phyloP scores from a whole-genome alignment of 2,329 filamentous ascomycete genomes.

The Pyricularia sp. region DNA sequence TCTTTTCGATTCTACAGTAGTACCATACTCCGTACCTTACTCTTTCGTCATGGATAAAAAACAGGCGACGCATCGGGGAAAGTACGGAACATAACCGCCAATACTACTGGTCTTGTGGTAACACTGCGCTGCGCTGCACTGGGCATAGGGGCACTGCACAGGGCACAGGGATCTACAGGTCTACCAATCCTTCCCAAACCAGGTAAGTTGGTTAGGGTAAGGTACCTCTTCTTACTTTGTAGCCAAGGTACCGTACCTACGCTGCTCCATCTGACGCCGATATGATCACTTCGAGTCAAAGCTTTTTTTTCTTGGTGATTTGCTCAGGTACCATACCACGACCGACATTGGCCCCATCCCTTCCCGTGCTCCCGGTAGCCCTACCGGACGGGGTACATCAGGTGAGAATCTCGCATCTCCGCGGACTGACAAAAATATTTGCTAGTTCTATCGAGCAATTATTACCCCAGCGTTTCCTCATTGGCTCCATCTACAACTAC shows the following conservation, averaged over 20 bases:
- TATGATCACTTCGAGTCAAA: background rate
- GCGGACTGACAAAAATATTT: background rate
- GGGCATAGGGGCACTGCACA: too few relatives aligned
- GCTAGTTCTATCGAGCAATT: background rate
- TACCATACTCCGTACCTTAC: too few relatives aligned
- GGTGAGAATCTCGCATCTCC: conserved; percentile 3
- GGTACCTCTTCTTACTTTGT: too few relatives aligned
- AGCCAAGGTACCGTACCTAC: background rate
- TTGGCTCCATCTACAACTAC: background rate
- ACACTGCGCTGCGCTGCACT: too few relatives aligned
- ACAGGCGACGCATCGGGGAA: background rate
- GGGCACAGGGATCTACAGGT: background rate
- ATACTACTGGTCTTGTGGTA: background rate
- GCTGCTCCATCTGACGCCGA: background rate
- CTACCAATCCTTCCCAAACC: background rate
- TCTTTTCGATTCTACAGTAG: background rate
- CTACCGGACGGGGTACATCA: background rate
- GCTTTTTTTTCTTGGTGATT: background rate
- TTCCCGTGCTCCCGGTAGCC: background rate
- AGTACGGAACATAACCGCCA: background rate
- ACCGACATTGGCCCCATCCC: background rate
- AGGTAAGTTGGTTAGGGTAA: background rate
- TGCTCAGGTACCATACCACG: background rate
- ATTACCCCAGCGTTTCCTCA: background rate
- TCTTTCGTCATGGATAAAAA: background rate